These are phyloP conservation scores for Amylocarpus encephaloides DNA, from an alignment of 2,329 filamentous ascomycete genomes.

Conservation along the genomic window DNA sequence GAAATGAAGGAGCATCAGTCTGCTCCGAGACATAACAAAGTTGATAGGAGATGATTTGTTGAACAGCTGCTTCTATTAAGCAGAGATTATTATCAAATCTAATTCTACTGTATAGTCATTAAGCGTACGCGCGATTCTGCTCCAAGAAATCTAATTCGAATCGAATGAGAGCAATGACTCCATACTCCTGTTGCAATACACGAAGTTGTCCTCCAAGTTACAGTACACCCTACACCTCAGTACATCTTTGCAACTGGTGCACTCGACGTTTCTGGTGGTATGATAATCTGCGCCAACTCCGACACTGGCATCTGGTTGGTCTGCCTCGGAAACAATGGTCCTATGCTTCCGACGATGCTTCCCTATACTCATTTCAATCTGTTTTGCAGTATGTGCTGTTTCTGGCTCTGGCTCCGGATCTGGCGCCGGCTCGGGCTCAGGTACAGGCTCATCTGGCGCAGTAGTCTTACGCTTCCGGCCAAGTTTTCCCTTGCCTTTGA, in stretches of 20 bases:
- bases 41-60: background rate
- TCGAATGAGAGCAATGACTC: too few relatives aligned
- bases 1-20: background rate
- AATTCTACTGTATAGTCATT: background rate
- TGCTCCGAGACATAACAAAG: background rate
- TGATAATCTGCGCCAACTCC: background rate
- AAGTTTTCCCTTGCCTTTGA: conserved; percentile 14
- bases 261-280: background rate
- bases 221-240: conserved; percentile 1
- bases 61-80: background rate
- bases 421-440: background rate
- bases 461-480: conserved; percentile 11
- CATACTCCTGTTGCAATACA: too few relatives aligned
- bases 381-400: conserved; percentile 6
- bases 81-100: background rate
- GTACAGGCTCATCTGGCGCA: background rate
- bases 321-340: conserved; percentile 12
- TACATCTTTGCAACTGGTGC: conserved; percentile 4
- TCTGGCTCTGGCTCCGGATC: conserved; percentile 3
- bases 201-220: conserved; percentile 1
- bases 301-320: conserved; percentile 7
- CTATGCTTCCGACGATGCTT: conserved; percentile 18
- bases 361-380: conserved; percentile 6
- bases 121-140: background rate
- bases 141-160: background rate